Percentiles rank a stretch among this genome's conserved stretches.
phyloP scores from a whole-genome alignment of 1,139 yeast genomes.

The Pneumocystis sp. region DNA sequence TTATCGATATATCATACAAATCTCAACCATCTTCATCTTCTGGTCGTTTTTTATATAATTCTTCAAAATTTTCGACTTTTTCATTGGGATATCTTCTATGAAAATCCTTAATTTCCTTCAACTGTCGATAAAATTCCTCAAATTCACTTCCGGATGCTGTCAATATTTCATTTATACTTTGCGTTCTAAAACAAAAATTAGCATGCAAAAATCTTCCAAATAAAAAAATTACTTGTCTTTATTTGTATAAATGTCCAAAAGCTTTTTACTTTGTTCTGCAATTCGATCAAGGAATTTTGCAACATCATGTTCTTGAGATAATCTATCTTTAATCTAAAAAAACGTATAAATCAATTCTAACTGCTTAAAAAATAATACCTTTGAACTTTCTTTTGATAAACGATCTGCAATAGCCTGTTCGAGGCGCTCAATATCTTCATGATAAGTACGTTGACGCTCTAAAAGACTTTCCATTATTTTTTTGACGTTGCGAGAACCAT shows the following conservation, averaged over 20 bases:
- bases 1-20: constrained; percentile 11
- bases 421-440: constrained; percentile 31
- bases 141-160: constrained; percentile 20
- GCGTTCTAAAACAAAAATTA: constrained; percentile 13
- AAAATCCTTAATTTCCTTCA: constrained; percentile 26
- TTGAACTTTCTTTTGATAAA: constrained; percentile 19
- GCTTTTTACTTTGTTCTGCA: constrained; percentile 25
- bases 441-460: constrained; percentile 17
- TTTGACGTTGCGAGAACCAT: background rate
- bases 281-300: constrained; percentile 38
- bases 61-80: constrained; percentile 26
- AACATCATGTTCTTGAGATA: constrained; percentile 59
- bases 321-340: constrained; percentile 27
- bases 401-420: constrained; percentile 41
- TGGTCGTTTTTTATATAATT: constrained; percentile 21
- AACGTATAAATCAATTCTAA: constrained; percentile 20
- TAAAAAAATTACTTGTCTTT: constrained; percentile 19
- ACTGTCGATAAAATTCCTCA: constrained; percentile 31
- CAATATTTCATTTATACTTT: constrained; percentile 11
- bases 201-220: constrained; percentile 24
- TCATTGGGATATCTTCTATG: constrained; percentile 24
- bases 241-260: constrained; percentile 19
- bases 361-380: constrained; percentile 32
- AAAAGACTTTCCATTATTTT: constrained; percentile 11
- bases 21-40: constrained; percentile 2